These are phyloP conservation scores for Dioscorea dumetorum DNA, from an alignment of 106 monocot genomes.

Conservation along the genomic window DNA sequence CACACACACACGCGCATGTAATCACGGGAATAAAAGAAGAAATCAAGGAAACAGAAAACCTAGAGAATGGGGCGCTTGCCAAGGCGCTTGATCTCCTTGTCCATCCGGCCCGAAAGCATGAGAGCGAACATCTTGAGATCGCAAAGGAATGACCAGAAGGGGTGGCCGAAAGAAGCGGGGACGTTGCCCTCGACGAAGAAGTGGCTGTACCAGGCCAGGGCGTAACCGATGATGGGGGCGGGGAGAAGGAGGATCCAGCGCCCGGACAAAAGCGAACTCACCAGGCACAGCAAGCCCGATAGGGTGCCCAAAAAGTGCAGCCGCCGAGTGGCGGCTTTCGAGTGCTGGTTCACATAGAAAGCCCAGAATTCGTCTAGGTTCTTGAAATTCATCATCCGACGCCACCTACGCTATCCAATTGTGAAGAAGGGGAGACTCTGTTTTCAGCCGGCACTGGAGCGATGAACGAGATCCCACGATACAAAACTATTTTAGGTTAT, in stretches of 20 bases:
- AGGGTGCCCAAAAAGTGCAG: constrained; percentile 78
- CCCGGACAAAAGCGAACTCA: constrained; percentile 20
- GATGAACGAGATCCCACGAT: no score
- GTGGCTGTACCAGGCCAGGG: constrained; percentile 78
- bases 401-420: no score
- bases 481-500: no score
- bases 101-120: constrained; percentile 75
- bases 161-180: constrained; percentile 68
- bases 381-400: constrained; percentile 34
- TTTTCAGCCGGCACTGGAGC: no score
- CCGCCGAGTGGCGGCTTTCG: constrained; percentile 60
- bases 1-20: no score
- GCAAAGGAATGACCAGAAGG: constrained; percentile 73
- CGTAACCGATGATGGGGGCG: constrained; percentile 45
- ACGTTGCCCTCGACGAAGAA: constrained; percentile 73
- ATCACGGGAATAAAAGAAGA: no score
- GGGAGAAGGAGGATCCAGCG: constrained; percentile 27
- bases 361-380: constrained; percentile 71
- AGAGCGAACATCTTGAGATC: constrained; percentile 71
- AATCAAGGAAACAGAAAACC: neutral
- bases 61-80: constrained; percentile 62
- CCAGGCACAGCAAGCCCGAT: constrained; percentile 29
- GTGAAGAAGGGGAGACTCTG: no score
- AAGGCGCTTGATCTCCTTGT: constrained; percentile 77
- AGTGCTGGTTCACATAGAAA: constrained; percentile 77